Conservation (phyloP, 139 green algal genomes). For the Gonium pectorale region DNA sequence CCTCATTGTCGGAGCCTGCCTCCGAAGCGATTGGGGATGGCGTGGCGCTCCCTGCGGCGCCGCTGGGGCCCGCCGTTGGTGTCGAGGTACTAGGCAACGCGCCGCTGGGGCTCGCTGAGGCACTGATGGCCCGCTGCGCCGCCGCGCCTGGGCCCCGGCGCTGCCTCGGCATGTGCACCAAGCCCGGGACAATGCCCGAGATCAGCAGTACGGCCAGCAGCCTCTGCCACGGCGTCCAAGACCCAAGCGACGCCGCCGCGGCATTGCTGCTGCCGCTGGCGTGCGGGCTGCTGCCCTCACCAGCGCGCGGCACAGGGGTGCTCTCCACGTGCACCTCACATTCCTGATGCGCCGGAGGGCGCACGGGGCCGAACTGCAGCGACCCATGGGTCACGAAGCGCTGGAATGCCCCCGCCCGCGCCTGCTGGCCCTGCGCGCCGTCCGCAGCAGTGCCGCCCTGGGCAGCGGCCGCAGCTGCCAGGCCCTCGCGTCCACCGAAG, state of each 20-base stretch:
- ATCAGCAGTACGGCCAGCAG: constrained; percentile 51
- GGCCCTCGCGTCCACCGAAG: background rate
- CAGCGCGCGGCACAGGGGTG: background rate
- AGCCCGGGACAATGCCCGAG: background rate
- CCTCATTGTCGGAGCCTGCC: too few species aligned
- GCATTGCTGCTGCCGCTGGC: too few species aligned
- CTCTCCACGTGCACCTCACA: constrained; percentile 4
- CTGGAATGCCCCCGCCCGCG: too few species aligned
- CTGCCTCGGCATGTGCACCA: background rate
- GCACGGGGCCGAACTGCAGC: background rate
- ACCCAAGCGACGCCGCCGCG: background rate
- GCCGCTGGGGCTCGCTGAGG: too few species aligned
- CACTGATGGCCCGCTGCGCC: too few species aligned
- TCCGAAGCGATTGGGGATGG: too few species aligned
- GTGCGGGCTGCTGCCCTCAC: background rate
- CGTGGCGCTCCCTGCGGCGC: too few species aligned
- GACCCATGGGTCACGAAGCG: constrained; percentile 2
- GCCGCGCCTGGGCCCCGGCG: background rate
- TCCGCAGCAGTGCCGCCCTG: background rate
- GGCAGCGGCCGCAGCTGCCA: background rate
- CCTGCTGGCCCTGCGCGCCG: background rate
- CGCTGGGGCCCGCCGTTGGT: too few species aligned
- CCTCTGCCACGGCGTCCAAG: constrained; percentile 38
- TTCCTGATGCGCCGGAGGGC: background rate
- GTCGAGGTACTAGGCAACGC: too few species aligned